Conservation (phyloP, 2,329 filamentous ascomycete genomes). For the Nectriaceae sp. region DNA sequence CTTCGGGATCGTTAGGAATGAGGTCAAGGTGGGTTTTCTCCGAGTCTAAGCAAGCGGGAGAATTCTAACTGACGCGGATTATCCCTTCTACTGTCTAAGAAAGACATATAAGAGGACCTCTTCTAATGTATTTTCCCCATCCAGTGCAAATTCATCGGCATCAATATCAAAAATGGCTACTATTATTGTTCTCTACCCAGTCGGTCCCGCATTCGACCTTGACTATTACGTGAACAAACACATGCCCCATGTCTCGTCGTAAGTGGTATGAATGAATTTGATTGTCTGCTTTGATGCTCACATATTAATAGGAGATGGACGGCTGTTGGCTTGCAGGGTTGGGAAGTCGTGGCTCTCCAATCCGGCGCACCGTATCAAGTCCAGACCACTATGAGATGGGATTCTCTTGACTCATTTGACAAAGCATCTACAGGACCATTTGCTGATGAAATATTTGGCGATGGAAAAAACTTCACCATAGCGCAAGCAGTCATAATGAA, state of each 20-base stretch:
- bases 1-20: no score
- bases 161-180: no score
- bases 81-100: no score
- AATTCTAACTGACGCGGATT: no score
- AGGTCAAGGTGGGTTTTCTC: no score
- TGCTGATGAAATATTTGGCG: background rate
- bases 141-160: no score
- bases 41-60: no score
- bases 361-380: background rate
- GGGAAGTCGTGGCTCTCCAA: background rate
- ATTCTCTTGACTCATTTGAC: background rate
- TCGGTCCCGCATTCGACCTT: conserved; percentile 6
- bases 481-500: background rate
- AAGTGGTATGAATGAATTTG: background rate
- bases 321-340: background rate
- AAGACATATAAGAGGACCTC: no score
- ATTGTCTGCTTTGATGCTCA: no score
- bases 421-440: background rate
- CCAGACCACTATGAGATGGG: background rate
- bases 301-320: background rate
- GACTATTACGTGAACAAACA: conserved; percentile 7
- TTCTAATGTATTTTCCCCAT: no score
- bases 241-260: conserved; percentile 5
- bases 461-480: background rate
- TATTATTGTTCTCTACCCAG: conserved; percentile 3